Conservation (phyloP, 805 yeast species). For the Candida fluviatilis region DNA sequence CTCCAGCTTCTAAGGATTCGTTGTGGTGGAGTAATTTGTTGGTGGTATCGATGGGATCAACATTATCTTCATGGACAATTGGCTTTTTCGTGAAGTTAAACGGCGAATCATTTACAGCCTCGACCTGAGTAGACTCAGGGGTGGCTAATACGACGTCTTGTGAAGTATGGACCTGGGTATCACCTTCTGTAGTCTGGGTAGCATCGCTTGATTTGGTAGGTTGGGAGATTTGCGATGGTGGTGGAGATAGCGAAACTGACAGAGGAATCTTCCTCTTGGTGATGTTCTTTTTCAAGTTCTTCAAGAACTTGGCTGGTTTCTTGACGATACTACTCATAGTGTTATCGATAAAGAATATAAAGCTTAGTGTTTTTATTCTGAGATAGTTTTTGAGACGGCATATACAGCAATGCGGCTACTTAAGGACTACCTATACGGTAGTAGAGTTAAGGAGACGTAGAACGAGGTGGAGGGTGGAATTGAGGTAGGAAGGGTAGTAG, state of each 20-base stretch:
- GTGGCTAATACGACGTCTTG: neutral
- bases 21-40: conserved; percentile 7
- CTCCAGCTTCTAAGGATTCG: conserved; percentile 8
- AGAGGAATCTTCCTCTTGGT: conserved; percentile 14
- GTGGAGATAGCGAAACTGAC: conserved; percentile 5
- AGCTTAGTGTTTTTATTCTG: neutral
- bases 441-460: too few species aligned
- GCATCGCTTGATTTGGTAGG: conserved; percentile 12
- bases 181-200: conserved; percentile 7
- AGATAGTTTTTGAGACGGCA: neutral
- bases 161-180: neutral
- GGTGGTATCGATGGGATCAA: conserved; percentile 5
- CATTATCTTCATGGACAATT: neutral
- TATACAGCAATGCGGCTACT: too few species aligned
- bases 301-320: conserved; percentile 60
- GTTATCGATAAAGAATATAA: too few species aligned
- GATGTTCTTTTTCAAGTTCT: conserved; percentile 39
- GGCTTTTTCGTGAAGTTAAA: neutral
- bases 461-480: too few species aligned
- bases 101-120: neutral
- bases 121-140: conserved; percentile 3
- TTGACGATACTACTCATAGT: conserved; percentile 49
- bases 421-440: too few species aligned
- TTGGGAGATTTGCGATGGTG: conserved; percentile 11
- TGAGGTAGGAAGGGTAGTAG: too few species aligned